Base-by-base conservation (phyloP, 768 basidiomycete genomes). In the Boletus rubroflammeus region DNA sequence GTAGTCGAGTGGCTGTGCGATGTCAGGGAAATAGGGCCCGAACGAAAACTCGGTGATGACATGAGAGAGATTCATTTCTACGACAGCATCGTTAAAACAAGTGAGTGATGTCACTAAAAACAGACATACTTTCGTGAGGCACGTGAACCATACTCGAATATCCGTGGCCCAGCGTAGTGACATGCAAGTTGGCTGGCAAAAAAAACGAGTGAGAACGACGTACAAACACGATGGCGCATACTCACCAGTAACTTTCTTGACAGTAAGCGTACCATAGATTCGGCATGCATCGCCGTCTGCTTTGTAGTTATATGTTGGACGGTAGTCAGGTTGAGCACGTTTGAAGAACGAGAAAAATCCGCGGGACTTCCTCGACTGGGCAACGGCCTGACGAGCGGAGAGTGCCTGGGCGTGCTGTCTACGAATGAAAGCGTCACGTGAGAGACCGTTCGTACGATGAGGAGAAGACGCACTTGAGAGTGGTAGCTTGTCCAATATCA, bases 31-130 rank as follows among this genome's bases (percentile, higher is more conserved):
- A 75, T 88, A 86, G 2, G 94, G 90, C 1, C 96, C 96, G 59
- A 98, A 98, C 0, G 94, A 97, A 68, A 98, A 97, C 70, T 99
- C 96, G 49, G 86, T 86, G 65, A 98, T 94, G 58, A 97, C 85
- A 75, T 98, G 96, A 3, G 92, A 93, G 34, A 99, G 80, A 66
- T 99, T 99, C 92, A 98, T 94, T 61, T 86, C 93, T 96, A 55
- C 14, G 10, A 36, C 29, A 7, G 15, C 13, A n/a, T 45, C 28
- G 21, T 54, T 3, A 38, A 48, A 17, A 34, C 28, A 46, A 15
- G 13, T 51, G 15, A 51, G 39, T 25, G 43, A 47, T 19, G 42
- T 54, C 29, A 42, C 38, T 8, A 32, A 47, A 47, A 34, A 13
- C 10, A 50, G 23, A 80, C 90, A 58, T 63, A 96, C 95, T 69